Evolutionary conservation across 2,329 filamentous ascomycete species (phyloP), one percentile per base, ranked within the genome.

Genomic region (Chrysoporthe deuterocubensis): DNA sequence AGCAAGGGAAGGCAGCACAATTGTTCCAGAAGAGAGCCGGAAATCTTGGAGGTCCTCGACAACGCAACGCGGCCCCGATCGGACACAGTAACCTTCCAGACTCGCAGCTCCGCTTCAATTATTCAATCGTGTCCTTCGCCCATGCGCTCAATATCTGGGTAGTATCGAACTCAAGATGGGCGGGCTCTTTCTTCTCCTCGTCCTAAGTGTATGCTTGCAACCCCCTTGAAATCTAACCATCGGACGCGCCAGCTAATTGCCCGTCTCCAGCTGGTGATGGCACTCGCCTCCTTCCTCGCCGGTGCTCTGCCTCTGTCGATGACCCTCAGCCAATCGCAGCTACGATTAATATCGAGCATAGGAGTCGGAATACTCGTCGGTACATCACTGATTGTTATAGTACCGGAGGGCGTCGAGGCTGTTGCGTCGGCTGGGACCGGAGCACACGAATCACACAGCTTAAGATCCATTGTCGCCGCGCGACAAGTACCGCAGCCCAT

Each of bases 321-420:
- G 83, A 88, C 90, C 67, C 86, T 99, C 37, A 95, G 94, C 42
- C 89, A 92, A 69, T 92, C 93, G 56, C 93, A 97, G 78, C 83
- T 98, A 67, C 91, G 95, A 76, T 83, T 97, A 62, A 92, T 98
- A 76, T 96, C 95, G 32, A 94, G 94, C 67, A 88, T 98, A 77
- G 96, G 96, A 64, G 93, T 97, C 78, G 96, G 96, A 57, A 92
- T 99, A 63, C 84, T 99, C 9, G 94, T 99, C 18, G 96, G 96
- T 46, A 98, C 96, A 40, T 95, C 95, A 1, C 86, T 99, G 71
- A 95, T 98, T 71, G 94, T 99, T 43, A 98, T 99, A 76, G 97
- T 99, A 74, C 96, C 96, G 0, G 96, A 99, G 79, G 96, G 96
- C 48, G 90, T 98, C 69, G 94, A 97, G 77, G 95, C 96, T 3